Evolutionary conservation across 2,329 filamentous ascomycete genomes (phyloP).

Genomic region (Colletotrichum noveboracense): DNA sequence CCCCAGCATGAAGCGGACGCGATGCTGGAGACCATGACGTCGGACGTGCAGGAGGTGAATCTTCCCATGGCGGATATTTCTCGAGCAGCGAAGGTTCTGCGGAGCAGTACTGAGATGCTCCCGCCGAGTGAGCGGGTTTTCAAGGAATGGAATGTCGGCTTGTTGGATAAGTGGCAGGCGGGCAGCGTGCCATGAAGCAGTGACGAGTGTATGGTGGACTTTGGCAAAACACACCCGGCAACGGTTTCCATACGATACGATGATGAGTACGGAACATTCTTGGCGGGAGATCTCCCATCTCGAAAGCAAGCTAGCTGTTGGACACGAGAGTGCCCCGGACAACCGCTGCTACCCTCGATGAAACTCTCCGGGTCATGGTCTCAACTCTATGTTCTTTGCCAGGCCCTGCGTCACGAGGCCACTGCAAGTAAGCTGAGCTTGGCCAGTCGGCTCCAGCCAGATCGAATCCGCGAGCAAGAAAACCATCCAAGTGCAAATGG

Average conservation of each 20-base stretch:
- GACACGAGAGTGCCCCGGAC: too few relatives aligned
- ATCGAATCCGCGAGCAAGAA: background rate
- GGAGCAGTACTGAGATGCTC: constrained; percentile 54
- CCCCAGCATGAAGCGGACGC: constrained; percentile 47
- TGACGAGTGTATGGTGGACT: background rate
- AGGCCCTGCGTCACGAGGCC: background rate
- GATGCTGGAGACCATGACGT: constrained; percentile 55
- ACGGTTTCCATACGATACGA: too few relatives aligned
- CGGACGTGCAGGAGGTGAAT: constrained; percentile 63
- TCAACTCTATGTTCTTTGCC: background rate
- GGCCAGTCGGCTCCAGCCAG: background rate
- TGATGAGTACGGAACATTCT: too few relatives aligned
- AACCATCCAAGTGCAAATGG: accelerated
- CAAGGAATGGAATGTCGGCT: constrained; percentile 70
- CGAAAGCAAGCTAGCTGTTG: too few relatives aligned
- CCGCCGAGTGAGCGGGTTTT: constrained; percentile 63
- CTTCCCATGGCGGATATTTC: constrained; percentile 57
- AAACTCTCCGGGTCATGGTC: background rate
- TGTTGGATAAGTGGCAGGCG: constrained; percentile 59
- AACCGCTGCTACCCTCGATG: background rate
- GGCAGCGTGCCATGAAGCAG: background rate
- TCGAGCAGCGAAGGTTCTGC: constrained; percentile 48
- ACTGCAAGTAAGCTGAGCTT: background rate
- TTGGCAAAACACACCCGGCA: too few relatives aligned
- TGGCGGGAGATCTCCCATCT: too few relatives aligned